Percentiles rank a stretch among this genome's conserved stretches.
Evolutionary conservation across 495 filamentous ascomycete genomes (phyloP).

Genomic region (Hypoxylon intermedium): DNA sequence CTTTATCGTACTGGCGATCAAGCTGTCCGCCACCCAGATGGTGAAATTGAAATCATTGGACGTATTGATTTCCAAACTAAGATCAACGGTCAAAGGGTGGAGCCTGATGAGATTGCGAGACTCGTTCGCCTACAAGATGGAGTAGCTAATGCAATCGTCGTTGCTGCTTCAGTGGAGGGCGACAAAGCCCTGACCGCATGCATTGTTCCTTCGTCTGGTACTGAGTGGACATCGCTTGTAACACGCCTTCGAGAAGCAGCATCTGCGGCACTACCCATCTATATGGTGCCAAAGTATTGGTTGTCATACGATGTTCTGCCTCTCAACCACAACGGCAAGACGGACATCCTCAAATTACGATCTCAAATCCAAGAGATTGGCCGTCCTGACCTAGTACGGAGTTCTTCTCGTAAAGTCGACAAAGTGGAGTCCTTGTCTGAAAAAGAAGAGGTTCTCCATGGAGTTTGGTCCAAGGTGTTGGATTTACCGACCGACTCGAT

Average conservation of each 20-base stretch:
- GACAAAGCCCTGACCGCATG: neutral
- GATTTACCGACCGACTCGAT: neutral
- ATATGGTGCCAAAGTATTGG: neutral
- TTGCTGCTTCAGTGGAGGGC: neutral
- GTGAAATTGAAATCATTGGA: slow-evolving; percentile 47
- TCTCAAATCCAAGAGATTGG: neutral
- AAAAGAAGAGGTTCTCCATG: neutral
- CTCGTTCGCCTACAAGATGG: neutral
- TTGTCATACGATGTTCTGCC: neutral
- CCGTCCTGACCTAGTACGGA: neutral
- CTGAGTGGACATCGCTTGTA: neutral
- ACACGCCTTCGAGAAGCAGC: neutral
- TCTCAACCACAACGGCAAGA: neutral
- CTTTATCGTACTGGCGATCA: neutral
- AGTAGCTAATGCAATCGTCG: neutral
- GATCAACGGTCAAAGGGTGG: slow-evolving; percentile 41
- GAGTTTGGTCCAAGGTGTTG: neutral
- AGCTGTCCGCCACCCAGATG: slow-evolving; percentile 46
- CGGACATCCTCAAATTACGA: neutral
- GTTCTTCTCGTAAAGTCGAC: neutral
- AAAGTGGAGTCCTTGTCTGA: neutral
- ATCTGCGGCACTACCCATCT: neutral
- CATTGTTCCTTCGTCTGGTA: neutral
- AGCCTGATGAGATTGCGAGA: slow-evolving; percentile 37
- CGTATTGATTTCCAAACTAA: slow-evolving; percentile 44